A percentile compares a stretch with the other conserved stretches of the same genome.
phyloP scores from a whole-genome alignment of 1,284 basidiomycete species.

The Apiotrichum siamense region DNA sequence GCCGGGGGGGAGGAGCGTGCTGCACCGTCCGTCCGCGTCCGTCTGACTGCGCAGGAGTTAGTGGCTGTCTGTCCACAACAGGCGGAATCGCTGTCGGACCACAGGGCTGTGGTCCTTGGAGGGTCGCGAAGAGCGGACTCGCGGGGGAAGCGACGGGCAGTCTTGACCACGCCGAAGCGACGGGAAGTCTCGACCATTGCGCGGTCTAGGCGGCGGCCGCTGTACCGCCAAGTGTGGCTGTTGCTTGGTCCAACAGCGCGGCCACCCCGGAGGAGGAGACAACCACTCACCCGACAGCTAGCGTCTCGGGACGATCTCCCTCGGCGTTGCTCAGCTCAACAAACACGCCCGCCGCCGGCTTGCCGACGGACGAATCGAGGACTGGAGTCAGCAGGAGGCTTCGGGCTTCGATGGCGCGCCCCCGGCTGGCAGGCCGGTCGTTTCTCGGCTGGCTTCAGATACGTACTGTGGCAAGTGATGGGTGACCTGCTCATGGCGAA shows the following conservation, averaged over 20 bases:
- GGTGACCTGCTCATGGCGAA: conserved; percentile 58
- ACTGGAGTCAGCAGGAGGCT: conserved; percentile 54
- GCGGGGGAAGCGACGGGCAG: neutral
- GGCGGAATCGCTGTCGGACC: no score
- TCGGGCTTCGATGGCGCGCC: neutral
- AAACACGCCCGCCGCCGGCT: conserved; percentile 54
- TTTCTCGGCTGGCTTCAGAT: neutral
- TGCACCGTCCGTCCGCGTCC: conserved; percentile 73
- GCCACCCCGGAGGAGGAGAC: no score
- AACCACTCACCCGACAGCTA: conserved; percentile 62
- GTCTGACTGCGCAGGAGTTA: conserved; percentile 56
- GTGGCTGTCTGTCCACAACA: neutral
- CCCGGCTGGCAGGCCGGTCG: neutral
- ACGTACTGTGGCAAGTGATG: conserved; percentile 79
- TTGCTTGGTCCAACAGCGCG: no score
- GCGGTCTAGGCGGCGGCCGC: no score
- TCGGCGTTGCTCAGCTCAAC: conserved; percentile 37
- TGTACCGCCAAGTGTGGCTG: no score
- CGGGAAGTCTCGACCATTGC: neutral
- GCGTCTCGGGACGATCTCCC: conserved; percentile 34
- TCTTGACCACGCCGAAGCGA: neutral
- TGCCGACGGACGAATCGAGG: conserved; percentile 74
- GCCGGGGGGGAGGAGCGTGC: conserved; percentile 61
- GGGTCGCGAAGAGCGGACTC: no score
- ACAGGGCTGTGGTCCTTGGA: no score